Evolutionary conservation across 2,329 filamentous ascomycete species (phyloP), one percentile per base, ranked within the genome.

Genomic region (Apiospora saccharicola): DNA sequence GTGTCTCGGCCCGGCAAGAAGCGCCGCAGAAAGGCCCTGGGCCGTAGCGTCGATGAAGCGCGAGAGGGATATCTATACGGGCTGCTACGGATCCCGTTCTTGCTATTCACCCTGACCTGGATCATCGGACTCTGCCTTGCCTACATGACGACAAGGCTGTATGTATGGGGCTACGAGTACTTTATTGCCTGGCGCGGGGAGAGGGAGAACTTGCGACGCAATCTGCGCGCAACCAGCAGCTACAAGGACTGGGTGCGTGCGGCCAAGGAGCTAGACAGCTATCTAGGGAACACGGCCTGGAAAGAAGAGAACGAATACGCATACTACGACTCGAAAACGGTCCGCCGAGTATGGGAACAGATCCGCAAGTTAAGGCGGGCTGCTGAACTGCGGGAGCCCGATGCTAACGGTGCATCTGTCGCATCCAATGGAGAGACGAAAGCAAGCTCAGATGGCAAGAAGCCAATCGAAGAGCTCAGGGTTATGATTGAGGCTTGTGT

Each of bases 151-250:
- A 98, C 95, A 12, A 88, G 96, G 53, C 83, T 95, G 74, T 99
- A 99, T 84, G 96, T 99, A 76, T 95, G 92, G 83, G 83, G 94
- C 1, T 99, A 98, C 84, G 96, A 99, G 82, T 93, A 97, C 78
- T 93, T 93, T 79, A 87, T 98, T 72, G 93, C 95, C 34, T 98
- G 96, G 96, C 89, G 94, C 53, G 96, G 96, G 6, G 89, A 88
- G 77, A 88, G 95, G 69, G 90, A 97, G 80, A 85, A 82, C 57
- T 84, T 98, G 53, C 87, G 96, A 49, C 87, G 89, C 71, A 90
- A 90, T 68, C 86, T 99, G 81, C 91, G 93, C 71, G 86, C 86
- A 12, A 92, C 95, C 64, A 90, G 87, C 8, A 93, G 88, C 73
- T 98, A 98, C 80, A 83, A 88, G 53, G 94, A 96, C 78, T 99